Conservation (phyloP, 345 rosid species). For the Viola odorata region DNA sequence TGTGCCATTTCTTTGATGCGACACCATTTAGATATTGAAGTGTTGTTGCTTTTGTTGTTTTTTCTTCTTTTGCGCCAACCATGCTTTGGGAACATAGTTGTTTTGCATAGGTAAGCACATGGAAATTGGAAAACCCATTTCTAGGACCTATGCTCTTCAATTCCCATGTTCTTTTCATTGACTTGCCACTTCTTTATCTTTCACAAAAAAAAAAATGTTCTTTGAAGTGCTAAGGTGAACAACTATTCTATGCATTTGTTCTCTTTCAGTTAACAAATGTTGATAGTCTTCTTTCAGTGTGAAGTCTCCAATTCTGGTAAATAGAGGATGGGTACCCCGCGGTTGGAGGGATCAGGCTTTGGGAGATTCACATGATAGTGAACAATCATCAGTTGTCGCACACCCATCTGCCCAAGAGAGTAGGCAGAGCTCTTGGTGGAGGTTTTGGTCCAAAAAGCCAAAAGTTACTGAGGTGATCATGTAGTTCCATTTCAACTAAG, state of each 20-base stretch:
- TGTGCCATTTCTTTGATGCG: too few relatives aligned
- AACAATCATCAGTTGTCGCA: constrained; percentile 25
- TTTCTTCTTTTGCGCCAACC: too few relatives aligned
- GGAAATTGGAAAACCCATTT: too few relatives aligned
- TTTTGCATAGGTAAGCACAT: too few relatives aligned
- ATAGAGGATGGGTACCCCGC: constrained; percentile 98
- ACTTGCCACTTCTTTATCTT: too few relatives aligned
- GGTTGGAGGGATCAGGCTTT: constrained; percentile 74
- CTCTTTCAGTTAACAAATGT: constrained; percentile 10
- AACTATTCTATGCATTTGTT: constrained; percentile 4
- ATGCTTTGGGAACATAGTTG: too few relatives aligned
- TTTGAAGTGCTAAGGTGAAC: too few relatives aligned
- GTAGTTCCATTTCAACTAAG: constrained; percentile 13
- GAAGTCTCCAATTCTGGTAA: constrained; percentile 74
- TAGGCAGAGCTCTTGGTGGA: constrained; percentile 55
- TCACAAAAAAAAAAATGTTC: too few relatives aligned
- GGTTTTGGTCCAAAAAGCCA: constrained; percentile 57
- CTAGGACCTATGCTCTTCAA: too few relatives aligned
- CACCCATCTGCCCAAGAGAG: constrained; percentile 27
- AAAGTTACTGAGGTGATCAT: constrained; percentile 41
- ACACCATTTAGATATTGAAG: too few relatives aligned
- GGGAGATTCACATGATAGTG: constrained; percentile 29
- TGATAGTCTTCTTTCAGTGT: constrained; percentile 42
- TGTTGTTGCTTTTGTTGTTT: too few relatives aligned
- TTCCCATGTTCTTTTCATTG: too few relatives aligned